Evolutionary conservation across 1,284 basidiomycete species (phyloP).

Genomic region (Ustilago curta): DNA sequence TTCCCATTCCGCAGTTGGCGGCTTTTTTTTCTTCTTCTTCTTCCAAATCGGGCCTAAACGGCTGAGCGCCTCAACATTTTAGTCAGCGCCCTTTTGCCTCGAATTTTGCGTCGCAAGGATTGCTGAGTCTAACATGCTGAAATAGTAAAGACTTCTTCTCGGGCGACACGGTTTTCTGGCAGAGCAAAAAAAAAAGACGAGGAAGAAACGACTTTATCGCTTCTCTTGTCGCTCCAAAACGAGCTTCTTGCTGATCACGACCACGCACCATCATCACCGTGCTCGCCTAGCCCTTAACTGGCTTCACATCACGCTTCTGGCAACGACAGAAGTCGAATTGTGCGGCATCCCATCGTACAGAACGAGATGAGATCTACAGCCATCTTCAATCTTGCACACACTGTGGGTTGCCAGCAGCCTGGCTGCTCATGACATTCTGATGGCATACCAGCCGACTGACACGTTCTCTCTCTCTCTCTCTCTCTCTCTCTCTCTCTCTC

Average conservation of each 20-base stretch:
- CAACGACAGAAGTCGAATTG: not conserved
- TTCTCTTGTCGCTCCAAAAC: no score
- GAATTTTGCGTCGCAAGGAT: no score
- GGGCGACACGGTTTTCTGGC: not conserved
- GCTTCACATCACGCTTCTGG: not conserved
- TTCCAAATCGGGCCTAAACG: conserved; percentile 2
- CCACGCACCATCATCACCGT: conserved; percentile 1
- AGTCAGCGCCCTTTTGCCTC: no score
- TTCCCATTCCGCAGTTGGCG: conserved; percentile 1
- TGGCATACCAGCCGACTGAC: no score
- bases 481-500: not conserved
- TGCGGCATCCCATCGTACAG: conserved; percentile 1
- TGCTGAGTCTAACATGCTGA: not conserved
- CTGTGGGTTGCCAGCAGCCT: conserved; percentile 21
- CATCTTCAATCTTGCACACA: conserved; percentile 36
- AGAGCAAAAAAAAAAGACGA: not conserved
- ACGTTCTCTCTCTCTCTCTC: not conserved
- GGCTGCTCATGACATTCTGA: not conserved
- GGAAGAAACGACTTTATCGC: conserved; percentile 4
- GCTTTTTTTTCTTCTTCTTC: no score
- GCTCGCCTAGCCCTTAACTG: not conserved
- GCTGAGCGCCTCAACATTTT: no score
- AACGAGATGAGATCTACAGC: conserved; percentile 49
- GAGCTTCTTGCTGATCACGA: not conserved
- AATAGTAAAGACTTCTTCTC: not conserved